Conservation (phyloP, 192 early-diverging fungal species). For the Pilobolus umbonatus region DNA sequence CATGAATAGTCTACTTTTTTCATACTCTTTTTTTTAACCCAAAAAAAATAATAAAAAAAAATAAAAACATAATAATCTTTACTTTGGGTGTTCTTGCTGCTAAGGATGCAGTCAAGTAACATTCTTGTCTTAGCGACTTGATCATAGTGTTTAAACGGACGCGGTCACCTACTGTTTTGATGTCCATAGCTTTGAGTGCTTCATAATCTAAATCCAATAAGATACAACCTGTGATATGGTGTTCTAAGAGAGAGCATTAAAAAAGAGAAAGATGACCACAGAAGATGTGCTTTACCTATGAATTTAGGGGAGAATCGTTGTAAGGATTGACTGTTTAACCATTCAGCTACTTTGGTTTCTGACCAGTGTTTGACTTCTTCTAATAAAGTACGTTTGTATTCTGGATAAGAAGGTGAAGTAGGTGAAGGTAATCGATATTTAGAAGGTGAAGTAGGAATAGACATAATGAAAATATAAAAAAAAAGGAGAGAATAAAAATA, state of each 20-base stretch:
- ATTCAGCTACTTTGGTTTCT: conserved; percentile 30
- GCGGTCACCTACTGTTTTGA: conserved; percentile 78
- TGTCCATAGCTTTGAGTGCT: conserved; percentile 76
- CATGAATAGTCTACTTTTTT: conserved; percentile 11
- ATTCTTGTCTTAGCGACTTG: conserved; percentile 62
- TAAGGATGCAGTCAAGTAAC: conserved; percentile 32
- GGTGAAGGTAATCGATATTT: conserved; percentile 21
- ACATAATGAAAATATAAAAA: conserved; percentile 8
- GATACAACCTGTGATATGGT: conserved; percentile 77
- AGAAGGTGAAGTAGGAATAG: conserved; percentile 15
- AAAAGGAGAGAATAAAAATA: neutral
- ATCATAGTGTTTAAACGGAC: conserved; percentile 76
- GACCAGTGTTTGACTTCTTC: conserved; percentile 31
- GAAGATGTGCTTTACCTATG: conserved; percentile 15
- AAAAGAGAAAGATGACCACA: neutral
- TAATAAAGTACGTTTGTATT: conserved; percentile 18
- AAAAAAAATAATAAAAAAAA: neutral
- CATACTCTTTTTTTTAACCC: too few species aligned
- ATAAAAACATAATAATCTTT: neutral
- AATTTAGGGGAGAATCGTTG: conserved; percentile 22
- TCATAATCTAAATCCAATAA: conserved; percentile 81
- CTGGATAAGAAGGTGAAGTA: conserved; percentile 32
- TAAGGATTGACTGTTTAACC: conserved; percentile 22
- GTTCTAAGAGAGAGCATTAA: conserved; percentile 38
- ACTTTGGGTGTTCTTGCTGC: conserved; percentile 23